Percentiles rank a stretch among this genome's conserved stretches.
These are phyloP conservation scores for Mediolabrus comicus DNA, from an alignment of 108 stramenopile genomes.

Conservation along the genomic window DNA sequence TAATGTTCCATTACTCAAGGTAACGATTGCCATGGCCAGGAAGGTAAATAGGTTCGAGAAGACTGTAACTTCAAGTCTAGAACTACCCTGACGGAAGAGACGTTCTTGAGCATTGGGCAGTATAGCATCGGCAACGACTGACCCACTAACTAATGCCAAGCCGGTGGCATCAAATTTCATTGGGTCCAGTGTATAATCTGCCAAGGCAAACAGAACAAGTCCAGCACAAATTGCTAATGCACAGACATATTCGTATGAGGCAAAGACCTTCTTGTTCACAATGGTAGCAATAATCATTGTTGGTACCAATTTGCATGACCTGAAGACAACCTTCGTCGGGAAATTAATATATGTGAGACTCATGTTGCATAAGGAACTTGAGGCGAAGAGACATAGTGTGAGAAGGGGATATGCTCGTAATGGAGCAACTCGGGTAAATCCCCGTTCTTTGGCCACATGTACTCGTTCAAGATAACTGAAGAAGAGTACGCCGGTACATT, in stretches of 20 bases:
- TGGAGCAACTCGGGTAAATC: slow-evolving; percentile 35
- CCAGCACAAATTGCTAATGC: slow-evolving; percentile 38
- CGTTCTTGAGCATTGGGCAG: slow-evolving; percentile 42
- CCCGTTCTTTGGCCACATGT: slow-evolving; percentile 28
- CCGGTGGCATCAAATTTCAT: slow-evolving; percentile 16
- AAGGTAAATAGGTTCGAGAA: slow-evolving; percentile 35
- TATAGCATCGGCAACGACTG: slow-evolving; percentile 32
- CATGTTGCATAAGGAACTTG: slow-evolving; percentile 48
- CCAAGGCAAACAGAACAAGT: slow-evolving; percentile 27
- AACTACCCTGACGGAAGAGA: slow-evolving; percentile 22
- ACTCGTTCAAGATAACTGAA: slow-evolving; percentile 48
- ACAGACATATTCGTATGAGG: slow-evolving; percentile 31
- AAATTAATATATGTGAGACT: slow-evolving; percentile 31
- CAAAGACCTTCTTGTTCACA: slow-evolving; percentile 20
- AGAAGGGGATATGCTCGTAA: slow-evolving; percentile 45
- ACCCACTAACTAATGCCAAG: slow-evolving; percentile 13
- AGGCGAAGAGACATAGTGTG: slow-evolving; percentile 51
- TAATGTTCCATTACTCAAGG: slow-evolving; percentile 10
- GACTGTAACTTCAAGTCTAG: slow-evolving; percentile 32
- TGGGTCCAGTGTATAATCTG: slow-evolving; percentile 48
- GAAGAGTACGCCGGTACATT: slow-evolving; percentile 59
- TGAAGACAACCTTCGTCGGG: slow-evolving; percentile 49
- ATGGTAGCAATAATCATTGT: slow-evolving; percentile 40
- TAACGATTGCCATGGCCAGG: slow-evolving; percentile 12
- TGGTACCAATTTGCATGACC: slow-evolving; percentile 47